Percentiles rank a stretch among this genome's conserved stretches.
These are phyloP conservation scores for Circinella minor DNA, from an alignment of 371 early-diverging fungal species.

Conservation along the genomic window DNA sequence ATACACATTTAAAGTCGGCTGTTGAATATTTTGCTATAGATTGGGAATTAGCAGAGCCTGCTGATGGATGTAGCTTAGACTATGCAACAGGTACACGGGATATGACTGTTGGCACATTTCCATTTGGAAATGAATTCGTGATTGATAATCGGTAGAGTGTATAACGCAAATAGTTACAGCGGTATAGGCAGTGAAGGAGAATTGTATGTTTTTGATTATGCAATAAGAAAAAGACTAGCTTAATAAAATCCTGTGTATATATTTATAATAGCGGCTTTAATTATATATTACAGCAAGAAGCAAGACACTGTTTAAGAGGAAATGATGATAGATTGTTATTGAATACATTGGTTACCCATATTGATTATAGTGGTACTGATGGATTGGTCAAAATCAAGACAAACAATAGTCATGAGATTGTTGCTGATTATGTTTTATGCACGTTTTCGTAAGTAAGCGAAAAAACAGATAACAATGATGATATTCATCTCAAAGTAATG, in stretches of 20 bases:
- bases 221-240: too few relatives aligned
- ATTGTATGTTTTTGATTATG: too few relatives aligned
- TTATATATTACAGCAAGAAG: constrained; percentile 40
- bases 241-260: too few relatives aligned
- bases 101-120: constrained; percentile 35
- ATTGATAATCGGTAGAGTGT: constrained; percentile 38
- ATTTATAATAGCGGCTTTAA: constrained; percentile 42
- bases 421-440: constrained; percentile 50
- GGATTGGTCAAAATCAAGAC: constrained; percentile 33
- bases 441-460: constrained; percentile 45
- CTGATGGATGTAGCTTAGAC: constrained; percentile 50
- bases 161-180: background rate
- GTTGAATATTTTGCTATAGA: constrained; percentile 53
- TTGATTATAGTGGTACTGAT: constrained; percentile 26
- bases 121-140: constrained; percentile 49
- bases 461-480: too few relatives aligned
- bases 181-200: too few relatives aligned
- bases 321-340: constrained; percentile 38
- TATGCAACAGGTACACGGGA: constrained; percentile 46
- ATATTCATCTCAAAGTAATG: too few relatives aligned
- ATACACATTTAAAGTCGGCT: constrained; percentile 43
- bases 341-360: constrained; percentile 36
- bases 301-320: constrained; percentile 19
- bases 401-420: constrained; percentile 32
- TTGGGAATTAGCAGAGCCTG: constrained; percentile 54